A percentile compares a stretch with the other conserved stretches of the same genome.
phyloP scores from a whole-genome alignment of 2,329 filamentous ascomycete genomes.

The Sphaerostilbella broomeana region DNA sequence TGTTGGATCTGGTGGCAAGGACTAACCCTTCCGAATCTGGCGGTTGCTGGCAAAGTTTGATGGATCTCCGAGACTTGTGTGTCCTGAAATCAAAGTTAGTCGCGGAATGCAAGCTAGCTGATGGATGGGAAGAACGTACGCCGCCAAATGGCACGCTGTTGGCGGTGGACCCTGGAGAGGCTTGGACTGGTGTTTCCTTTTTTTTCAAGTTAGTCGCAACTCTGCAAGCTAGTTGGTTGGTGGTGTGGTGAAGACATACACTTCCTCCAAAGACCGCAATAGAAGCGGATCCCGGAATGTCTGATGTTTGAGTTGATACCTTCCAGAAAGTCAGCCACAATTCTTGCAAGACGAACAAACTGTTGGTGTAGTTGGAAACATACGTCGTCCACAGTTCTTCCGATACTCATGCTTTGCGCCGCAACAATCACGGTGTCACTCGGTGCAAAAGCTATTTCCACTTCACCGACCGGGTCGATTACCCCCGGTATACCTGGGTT shows the following conservation, averaged over 20 bases:
- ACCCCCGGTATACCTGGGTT: not conserved
- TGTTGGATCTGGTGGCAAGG: not conserved
- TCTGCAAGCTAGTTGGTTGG: not conserved
- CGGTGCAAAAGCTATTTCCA: slow-evolving; percentile 1
- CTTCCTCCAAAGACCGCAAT: slow-evolving; percentile 13
- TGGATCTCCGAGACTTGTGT: slow-evolving; percentile 1
- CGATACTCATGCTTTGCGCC: not conserved
- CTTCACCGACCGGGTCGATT: not conserved
- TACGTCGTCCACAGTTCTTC: slow-evolving; percentile 14
- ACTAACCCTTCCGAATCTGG: slow-evolving; percentile 8
- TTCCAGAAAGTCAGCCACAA: slow-evolving; percentile 18
- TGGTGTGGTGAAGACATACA: slow-evolving; percentile 14
- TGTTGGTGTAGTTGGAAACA: slow-evolving; percentile 1
- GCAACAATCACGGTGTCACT: slow-evolving; percentile 1
- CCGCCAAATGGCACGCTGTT: slow-evolving; percentile 1
- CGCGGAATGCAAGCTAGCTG: slow-evolving; percentile 7
- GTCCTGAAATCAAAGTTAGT: slow-evolving; percentile 12
- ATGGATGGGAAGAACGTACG: slow-evolving; percentile 5
- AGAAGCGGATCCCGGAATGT: slow-evolving; percentile 12
- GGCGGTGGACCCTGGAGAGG: not conserved
- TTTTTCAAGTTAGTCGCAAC: slow-evolving; percentile 11
- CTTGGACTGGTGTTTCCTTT: slow-evolving; percentile 9
- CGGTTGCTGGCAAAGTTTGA: not conserved
- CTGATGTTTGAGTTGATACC: slow-evolving; percentile 12
- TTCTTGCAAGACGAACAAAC: not conserved